Evolutionary conservation across 495 filamentous ascomycete species (phyloP), one percentile per base, ranked within the genome.

Genomic region (Rostrohypoxylon terebratum): DNA sequence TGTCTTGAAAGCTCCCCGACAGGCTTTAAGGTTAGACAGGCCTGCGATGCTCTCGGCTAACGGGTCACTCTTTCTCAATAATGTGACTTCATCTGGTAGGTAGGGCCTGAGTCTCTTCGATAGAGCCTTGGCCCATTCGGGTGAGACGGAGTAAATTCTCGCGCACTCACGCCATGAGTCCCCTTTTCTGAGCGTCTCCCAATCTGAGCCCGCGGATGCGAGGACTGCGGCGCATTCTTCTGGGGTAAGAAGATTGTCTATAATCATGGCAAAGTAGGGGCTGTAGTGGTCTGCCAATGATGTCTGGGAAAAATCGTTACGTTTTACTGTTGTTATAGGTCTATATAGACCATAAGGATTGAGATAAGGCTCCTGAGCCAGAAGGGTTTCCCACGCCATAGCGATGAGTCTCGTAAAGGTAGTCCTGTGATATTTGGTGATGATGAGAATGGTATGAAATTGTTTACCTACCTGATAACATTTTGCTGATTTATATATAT

Each of bases 71-170:
- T 76, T 77, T 16, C 55, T 66, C 11, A 77, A 38, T 3, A 55
- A 38, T 23, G 61, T 73, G 0, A 87, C 88, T 1, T 94, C 65
- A 2, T 88, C 88, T 3, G 78, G 79, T 0, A 84, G 79, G 66
- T 95, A 90, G 78, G 85, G 88, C 51, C 93, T 88, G 51, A 94
- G 91, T 0, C 93, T 85, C 11, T 88, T 87, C 71, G 90, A 90
- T 79, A 91, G 84, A 11, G 89, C 90, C 13, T 84, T 83, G 42
- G 83, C 81, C 91, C 90, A 92, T 0, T 77, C 74, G 21, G 68
- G 78, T 3, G 84, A 83, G 68, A 92, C 88, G 63, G 81, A 85
- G 47, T 92, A 86, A 50, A 92, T 90, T 0, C 88, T 85, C 13
- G 86, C 84, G 73, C 90, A 91, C 64, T 91, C 69, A 6, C 81